phyloP scores from a whole-genome alignment of 2,329 filamentous ascomycete species.

The Mariannaea sp. region DNA sequence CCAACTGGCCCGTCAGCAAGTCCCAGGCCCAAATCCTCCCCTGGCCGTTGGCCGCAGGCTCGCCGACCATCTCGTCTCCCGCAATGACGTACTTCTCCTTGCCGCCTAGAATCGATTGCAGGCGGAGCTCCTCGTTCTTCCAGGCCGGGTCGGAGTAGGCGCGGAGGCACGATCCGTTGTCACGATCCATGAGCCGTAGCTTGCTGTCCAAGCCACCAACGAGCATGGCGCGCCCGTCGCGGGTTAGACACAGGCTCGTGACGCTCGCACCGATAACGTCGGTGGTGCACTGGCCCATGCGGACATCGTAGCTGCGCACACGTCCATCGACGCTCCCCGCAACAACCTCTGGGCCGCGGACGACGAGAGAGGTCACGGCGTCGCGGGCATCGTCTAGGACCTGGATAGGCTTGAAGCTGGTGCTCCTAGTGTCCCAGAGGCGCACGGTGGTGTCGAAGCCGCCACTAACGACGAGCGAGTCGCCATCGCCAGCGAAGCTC shows the following conservation, averaged over 20 bases:
- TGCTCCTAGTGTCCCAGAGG: constrained; percentile 71
- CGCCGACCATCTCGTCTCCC: constrained; percentile 70
- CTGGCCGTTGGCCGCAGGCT: constrained; percentile 44
- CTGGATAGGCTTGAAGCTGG: constrained; percentile 68
- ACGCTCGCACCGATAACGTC: constrained; percentile 74
- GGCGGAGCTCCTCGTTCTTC: constrained; percentile 72
- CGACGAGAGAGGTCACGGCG: constrained; percentile 59
- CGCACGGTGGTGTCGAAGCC: constrained; percentile 78
- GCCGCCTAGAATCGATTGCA: constrained; percentile 75
- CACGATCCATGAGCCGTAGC: constrained; percentile 80
- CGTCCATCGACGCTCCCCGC: constrained; percentile 84
- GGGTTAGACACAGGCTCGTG: constrained; percentile 74
- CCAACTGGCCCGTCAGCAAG: constrained; percentile 71
- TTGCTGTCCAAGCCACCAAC: constrained; percentile 77
- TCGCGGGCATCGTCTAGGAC: constrained; percentile 75
- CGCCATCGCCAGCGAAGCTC: constrained; percentile 75
- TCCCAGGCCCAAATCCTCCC: constrained; percentile 83
- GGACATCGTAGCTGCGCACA: constrained; percentile 80
- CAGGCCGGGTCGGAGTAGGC: constrained; percentile 65
- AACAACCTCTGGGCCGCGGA: constrained; percentile 63
- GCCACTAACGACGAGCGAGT: constrained; percentile 72
- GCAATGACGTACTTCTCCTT: constrained; percentile 79
- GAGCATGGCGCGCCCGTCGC: constrained; percentile 74
- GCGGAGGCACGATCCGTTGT: constrained; percentile 73
- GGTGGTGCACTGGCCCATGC: constrained; percentile 70